These are phyloP conservation scores for Micractinium conductrix DNA, from an alignment of 139 green algal genomes.

Conservation along the genomic window DNA sequence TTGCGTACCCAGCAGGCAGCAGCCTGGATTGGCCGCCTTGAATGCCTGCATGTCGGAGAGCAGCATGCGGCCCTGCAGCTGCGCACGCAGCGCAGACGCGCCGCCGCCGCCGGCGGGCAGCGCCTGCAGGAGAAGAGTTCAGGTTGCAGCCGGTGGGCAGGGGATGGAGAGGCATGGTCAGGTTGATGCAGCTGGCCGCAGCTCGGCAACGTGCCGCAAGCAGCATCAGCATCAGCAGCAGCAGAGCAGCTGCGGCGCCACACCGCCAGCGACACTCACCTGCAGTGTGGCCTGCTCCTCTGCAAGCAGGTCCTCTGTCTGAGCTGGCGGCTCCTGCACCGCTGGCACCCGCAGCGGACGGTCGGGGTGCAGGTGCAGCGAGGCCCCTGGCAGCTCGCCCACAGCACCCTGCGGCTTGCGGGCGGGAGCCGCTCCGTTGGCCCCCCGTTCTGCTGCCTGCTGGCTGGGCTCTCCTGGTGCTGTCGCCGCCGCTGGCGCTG, in stretches of 20 bases:
- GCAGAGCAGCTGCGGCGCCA: background rate
- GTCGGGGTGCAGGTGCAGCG: conserved; percentile 45
- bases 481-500: background rate
- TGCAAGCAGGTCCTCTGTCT: conserved; percentile 66
- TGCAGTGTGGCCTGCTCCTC: conserved; percentile 38
- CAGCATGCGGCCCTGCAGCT: conserved; percentile 65
- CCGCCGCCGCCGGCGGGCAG: conserved; percentile 45
- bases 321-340: conserved; percentile 43
- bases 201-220: background rate
- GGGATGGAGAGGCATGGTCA: background rate
- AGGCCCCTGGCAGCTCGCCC: conserved; percentile 13
- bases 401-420: background rate
- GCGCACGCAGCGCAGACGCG: conserved; percentile 36
- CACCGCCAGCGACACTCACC: background rate
- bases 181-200: background rate
- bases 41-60: conserved; percentile 89
- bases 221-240: background rate
- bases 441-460: background rate
- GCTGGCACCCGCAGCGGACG: conserved; percentile 46
- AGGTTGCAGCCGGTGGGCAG: background rate
- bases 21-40: conserved; percentile 92
- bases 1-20: conserved; percentile 49
- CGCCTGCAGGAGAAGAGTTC: background rate
- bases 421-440: background rate
- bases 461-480: background rate